Percentiles rank a stretch among this genome's conserved stretches.
These are phyloP conservation scores for Fusarium coffeatum DNA, from an alignment of 2,329 filamentous ascomycete species.

Conservation along the genomic window DNA sequence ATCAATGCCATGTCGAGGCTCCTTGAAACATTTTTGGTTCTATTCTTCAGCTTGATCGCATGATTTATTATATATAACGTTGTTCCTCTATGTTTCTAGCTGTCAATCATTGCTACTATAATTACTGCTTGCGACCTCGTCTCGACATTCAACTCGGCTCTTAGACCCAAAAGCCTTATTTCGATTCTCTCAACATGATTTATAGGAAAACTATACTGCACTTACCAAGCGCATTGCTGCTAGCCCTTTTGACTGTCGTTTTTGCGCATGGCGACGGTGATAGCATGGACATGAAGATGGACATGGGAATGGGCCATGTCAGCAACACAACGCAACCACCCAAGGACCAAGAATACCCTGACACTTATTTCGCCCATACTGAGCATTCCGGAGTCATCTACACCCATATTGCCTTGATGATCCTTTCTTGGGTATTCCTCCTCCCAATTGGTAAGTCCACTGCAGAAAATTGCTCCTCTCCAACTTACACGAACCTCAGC, in stretches of 20 bases:
- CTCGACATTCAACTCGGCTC: not conserved
- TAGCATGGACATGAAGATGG: slow-evolving; percentile 11
- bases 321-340: slow-evolving; percentile 39
- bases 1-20: slow-evolving; percentile 25
- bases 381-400: slow-evolving; percentile 69
- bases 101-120: not conserved
- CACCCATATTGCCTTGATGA: slow-evolving; percentile 77
- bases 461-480: not conserved
- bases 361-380: slow-evolving; percentile 70
- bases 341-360: slow-evolving; percentile 51
- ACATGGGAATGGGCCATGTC: slow-evolving; percentile 15
- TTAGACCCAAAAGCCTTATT: not conserved
- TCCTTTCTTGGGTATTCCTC: slow-evolving; percentile 76
- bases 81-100: not conserved
- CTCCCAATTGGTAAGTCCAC: slow-evolving; percentile 74
- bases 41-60: slow-evolving; percentile 19
- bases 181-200: slow-evolving; percentile 3
- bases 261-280: slow-evolving; percentile 38
- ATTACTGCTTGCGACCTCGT: slow-evolving; percentile 2
- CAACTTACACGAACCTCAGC: slow-evolving; percentile 59
- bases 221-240: slow-evolving; percentile 6
- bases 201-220: not conserved
- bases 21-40: slow-evolving; percentile 25
- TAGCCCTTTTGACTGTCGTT: slow-evolving; percentile 34
- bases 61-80: not conserved